Evolutionary conservation across 371 early-diverging fungal genomes (phyloP), one percentile per base, ranked within the genome.

Genomic region (Rhizomucor pusillus): DNA sequence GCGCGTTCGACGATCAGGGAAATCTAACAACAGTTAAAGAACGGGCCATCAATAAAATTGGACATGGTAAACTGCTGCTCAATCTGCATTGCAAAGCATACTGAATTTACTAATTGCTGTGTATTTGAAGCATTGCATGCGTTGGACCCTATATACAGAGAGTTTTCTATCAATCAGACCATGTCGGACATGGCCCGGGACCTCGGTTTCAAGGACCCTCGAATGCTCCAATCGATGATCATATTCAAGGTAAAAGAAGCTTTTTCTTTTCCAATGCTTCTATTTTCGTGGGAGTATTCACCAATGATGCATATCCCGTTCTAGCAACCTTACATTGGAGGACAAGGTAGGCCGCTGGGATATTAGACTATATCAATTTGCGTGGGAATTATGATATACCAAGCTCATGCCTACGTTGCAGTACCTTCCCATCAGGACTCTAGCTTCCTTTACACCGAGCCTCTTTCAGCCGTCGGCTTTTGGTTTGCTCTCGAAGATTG

Each of bases 401-500:
- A 9, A 44, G 24, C 18, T 47, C n/a, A 23, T 16, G 2, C 13
- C 33, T 29, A 16, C 39, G 4, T 37, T 3, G 22, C 19, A 41
- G 90, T 92, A 1, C 88, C 88, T 1, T 70, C 85, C 23, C 91
- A 91, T 59, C 90, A 93, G 63, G 97, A 97, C 62, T 91, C 92
- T 20, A 87, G 92, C 3, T 97, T 97, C 62, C 71, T 97, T 56
- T 93, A 91, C 68, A 95, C 95, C 0, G 74, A 88, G 20, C 95
- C 95, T 1, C 65, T 81, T 14, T 90, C 90, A 1, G 94, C 95
- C 0, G 71, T 82, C 18, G 97, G 96, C 3, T 88, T 94, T 57
- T 96, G 97, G 97, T 88, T 93, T 65, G 94, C 96, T 1, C 76
- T 95, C 16, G 94, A 97, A 62, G 93, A 97, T 56, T 93, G 93